phyloP scores from a whole-genome alignment of 139 green algal genomes.

The Edaphochlamys debaryana region DNA sequence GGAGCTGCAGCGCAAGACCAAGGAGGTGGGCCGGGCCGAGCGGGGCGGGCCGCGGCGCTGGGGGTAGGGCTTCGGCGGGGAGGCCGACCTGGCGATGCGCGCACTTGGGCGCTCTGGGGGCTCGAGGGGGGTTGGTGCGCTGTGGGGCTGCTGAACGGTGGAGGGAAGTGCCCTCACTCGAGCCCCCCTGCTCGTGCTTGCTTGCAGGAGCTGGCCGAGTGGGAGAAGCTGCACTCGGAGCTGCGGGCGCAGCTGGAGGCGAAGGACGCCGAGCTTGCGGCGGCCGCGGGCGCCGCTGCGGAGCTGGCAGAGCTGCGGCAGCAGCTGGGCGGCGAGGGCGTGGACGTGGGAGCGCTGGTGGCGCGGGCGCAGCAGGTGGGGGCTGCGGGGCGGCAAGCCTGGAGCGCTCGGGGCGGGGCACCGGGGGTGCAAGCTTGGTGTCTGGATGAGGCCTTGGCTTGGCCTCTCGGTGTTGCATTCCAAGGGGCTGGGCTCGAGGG shows the following conservation, averaged over 20 bases:
- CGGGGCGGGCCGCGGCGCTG: too few relatives aligned
- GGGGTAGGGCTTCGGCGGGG: background rate
- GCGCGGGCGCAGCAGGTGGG: slow-evolving; percentile 32
- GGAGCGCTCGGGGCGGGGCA: too few relatives aligned
- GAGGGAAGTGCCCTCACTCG: too few relatives aligned
- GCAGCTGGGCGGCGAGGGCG: slow-evolving; percentile 35
- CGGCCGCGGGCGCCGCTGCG: background rate
- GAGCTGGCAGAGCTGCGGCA: slow-evolving; percentile 25
- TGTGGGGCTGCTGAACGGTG: too few relatives aligned
- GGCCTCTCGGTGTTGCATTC: too few relatives aligned
- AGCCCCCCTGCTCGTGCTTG: too few relatives aligned
- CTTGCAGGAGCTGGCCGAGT: slow-evolving; percentile 32
- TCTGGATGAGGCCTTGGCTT: background rate
- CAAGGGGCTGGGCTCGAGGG: too few relatives aligned
- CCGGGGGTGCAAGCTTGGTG: too few relatives aligned
- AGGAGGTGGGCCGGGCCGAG: background rate
- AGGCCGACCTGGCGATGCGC: too few relatives aligned
- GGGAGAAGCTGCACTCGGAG: slow-evolving; percentile 29
- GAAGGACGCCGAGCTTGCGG: slow-evolving; percentile 20
- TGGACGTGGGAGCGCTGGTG: slow-evolving; percentile 24
- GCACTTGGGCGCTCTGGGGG: background rate
- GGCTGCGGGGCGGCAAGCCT: too few relatives aligned
- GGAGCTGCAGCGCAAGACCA: slow-evolving; percentile 31
- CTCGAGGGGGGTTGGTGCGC: too few relatives aligned
- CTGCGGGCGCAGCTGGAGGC: slow-evolving; percentile 25